A percentile compares a stretch with the other conserved stretches of the same genome.
These are phyloP conservation scores for Trichoderma sp. DNA, from an alignment of 2,329 filamentous ascomycete species.

Conservation along the genomic window DNA sequence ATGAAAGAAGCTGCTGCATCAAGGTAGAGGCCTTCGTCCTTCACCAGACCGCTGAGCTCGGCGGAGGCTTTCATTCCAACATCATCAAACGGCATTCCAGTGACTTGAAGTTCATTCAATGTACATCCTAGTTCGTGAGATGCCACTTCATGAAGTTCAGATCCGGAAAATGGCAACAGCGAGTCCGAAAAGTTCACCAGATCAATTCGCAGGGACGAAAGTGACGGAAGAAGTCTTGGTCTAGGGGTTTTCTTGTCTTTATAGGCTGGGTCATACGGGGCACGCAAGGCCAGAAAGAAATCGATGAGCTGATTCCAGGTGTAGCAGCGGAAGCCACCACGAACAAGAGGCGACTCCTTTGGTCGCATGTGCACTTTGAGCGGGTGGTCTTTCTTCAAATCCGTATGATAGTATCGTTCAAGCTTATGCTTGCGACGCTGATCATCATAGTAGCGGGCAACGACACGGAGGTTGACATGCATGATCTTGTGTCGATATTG, in stretches of 20 bases:
- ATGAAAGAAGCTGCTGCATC: constrained; percentile 49
- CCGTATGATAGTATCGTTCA: constrained; percentile 46
- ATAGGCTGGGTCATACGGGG: constrained; percentile 49
- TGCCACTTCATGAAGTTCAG: constrained; percentile 54
- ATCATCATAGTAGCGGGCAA: constrained; percentile 59
- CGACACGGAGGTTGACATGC: constrained; percentile 53
- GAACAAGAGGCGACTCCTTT: constrained; percentile 49
- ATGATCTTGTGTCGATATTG: constrained; percentile 47
- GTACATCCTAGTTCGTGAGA: constrained; percentile 56
- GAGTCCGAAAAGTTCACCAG: constrained; percentile 56
- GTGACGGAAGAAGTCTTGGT: constrained; percentile 50
- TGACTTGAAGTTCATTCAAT: constrained; percentile 55
- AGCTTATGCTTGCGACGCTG: constrained; percentile 47
- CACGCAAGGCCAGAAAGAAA: constrained; percentile 53
- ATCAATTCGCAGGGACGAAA: constrained; percentile 53
- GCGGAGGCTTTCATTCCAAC: constrained; percentile 49
- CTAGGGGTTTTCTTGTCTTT: constrained; percentile 39
- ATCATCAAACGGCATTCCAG: constrained; percentile 54
- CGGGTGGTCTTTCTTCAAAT: constrained; percentile 44
- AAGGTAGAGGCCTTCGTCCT: constrained; percentile 55
- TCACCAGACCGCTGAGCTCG: constrained; percentile 55
- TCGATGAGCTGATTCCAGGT: constrained; percentile 57
- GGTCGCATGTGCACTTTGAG: constrained; percentile 47
- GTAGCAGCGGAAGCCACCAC: constrained; percentile 57
- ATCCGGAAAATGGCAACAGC: constrained; percentile 47